Conservation (phyloP, 2,329 filamentous ascomycete genomes). For the Pleoardoris graminearum region DNA sequence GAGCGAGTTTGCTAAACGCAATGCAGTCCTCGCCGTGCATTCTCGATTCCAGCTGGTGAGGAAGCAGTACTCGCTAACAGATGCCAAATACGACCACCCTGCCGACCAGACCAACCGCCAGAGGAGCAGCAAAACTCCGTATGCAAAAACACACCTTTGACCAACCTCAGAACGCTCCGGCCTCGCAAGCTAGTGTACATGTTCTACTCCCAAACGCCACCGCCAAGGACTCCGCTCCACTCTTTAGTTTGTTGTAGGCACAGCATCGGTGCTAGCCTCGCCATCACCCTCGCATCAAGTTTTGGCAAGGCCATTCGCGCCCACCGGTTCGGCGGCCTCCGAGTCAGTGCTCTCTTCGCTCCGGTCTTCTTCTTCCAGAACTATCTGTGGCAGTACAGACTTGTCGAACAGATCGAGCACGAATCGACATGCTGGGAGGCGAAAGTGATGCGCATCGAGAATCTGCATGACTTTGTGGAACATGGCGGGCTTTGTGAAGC, state of each 20-base stretch:
- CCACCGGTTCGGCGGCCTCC: slow-evolving; percentile 19
- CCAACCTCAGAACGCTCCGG: slow-evolving; percentile 15
- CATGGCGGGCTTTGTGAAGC: slow-evolving; percentile 74
- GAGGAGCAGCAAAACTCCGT: slow-evolving; percentile 21
- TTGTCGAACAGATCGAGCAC: slow-evolving; percentile 95
- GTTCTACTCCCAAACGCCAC: slow-evolving; percentile 23
- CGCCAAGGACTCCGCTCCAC: slow-evolving; percentile 20
- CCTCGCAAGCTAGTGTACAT: slow-evolving; percentile 25
- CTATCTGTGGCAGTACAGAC: slow-evolving; percentile 78
- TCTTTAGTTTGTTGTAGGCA: background rate
- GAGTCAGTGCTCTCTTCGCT: background rate
- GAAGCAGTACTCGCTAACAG: slow-evolving; percentile 16
- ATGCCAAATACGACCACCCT: slow-evolving; percentile 10
- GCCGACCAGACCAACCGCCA: background rate
- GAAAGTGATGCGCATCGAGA: slow-evolving; percentile 86
- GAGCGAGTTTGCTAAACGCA: background rate
- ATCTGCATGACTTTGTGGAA: slow-evolving; percentile 86
- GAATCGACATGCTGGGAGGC: slow-evolving; percentile 82
- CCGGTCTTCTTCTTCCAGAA: slow-evolving; percentile 70
- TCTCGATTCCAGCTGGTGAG: background rate
- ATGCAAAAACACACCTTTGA: slow-evolving; percentile 22
- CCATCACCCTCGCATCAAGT: slow-evolving; percentile 18
- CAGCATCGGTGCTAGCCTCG: slow-evolving; percentile 8
- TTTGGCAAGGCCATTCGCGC: slow-evolving; percentile 21
- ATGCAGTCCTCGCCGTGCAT: background rate